A percentile compares a stretch with the other conserved stretches of the same genome.
Evolutionary conservation across 768 basidiomycete genomes (phyloP).

Genomic region (Amanita molliuscula): DNA sequence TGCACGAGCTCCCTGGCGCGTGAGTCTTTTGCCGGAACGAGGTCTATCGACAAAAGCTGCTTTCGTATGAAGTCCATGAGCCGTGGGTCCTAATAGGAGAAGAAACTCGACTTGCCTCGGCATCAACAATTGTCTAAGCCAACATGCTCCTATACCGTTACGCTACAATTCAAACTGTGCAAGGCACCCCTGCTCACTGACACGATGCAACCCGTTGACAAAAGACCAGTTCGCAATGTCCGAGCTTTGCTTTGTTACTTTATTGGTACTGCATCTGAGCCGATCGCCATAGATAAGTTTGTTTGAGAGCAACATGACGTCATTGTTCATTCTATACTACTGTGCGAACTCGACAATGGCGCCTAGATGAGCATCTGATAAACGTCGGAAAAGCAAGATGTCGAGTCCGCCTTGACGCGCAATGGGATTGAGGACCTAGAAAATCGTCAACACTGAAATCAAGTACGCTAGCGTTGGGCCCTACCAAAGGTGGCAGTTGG

Average conservation of each 20-base stretch:
- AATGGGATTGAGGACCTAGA: constrained; percentile 66
- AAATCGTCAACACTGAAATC: not conserved
- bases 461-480: constrained; percentile 10
- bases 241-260: constrained; percentile 52
- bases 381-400: constrained; percentile 76
- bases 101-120: constrained; percentile 43
- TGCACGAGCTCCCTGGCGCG: constrained; percentile 84
- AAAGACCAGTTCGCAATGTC: constrained; percentile 37
- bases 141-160: constrained; percentile 34
- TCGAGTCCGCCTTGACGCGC: constrained; percentile 86
- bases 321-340: constrained; percentile 96
- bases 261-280: constrained; percentile 68
- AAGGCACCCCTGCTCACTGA: constrained; percentile 3
- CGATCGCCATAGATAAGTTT: constrained; percentile 73
- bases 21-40: constrained; percentile 67
- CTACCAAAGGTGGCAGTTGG: constrained; percentile 89
- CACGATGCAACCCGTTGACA: constrained; percentile 33
- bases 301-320: constrained; percentile 91
- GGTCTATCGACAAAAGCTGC: constrained; percentile 94
- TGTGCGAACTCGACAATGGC: constrained; percentile 78
- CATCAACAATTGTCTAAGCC: constrained; percentile 55
- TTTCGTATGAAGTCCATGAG: constrained; percentile 44
- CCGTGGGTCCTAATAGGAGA: not conserved
- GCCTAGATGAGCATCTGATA: constrained; percentile 80
- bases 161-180: not conserved